Percentiles rank a stretch among this genome's conserved stretches.
Conservation (phyloP, 805 yeast genomes). For the Isabelozyma rhagii region DNA sequence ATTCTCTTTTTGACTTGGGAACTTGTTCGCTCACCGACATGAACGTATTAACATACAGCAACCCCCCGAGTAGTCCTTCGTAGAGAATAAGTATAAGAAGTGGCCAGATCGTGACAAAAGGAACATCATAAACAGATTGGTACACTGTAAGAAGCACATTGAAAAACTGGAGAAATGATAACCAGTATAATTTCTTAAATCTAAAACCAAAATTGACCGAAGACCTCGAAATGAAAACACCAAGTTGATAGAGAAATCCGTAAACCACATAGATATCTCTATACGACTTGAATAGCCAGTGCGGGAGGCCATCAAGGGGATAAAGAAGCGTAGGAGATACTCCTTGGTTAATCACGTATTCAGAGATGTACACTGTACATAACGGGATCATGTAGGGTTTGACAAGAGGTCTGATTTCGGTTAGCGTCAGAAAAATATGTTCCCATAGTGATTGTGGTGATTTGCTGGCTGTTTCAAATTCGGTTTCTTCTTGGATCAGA, state of each 20-base stretch:
- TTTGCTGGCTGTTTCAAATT: neutral
- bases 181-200: constrained; percentile 53
- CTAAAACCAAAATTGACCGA: constrained; percentile 65
- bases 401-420: constrained; percentile 41
- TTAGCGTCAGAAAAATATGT: constrained; percentile 17
- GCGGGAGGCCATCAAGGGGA: constrained; percentile 65
- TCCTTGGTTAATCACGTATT: constrained; percentile 89
- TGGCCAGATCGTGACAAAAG: constrained; percentile 58
- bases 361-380: constrained; percentile 77
- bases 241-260: constrained; percentile 85
- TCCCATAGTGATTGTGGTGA: neutral
- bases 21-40: constrained; percentile 63
- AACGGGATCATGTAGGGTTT: constrained; percentile 81
- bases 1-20: constrained; percentile 37
- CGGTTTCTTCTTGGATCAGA: neutral
- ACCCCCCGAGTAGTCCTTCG: constrained; percentile 90
- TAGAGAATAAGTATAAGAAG: constrained; percentile 67
- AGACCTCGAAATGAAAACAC: constrained; percentile 89
- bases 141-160: constrained; percentile 57
- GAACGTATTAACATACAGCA: constrained; percentile 86
- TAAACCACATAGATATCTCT: constrained; percentile 90
- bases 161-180: constrained; percentile 63
- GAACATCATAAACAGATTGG: constrained; percentile 62
- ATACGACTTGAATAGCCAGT: constrained; percentile 52
- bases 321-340: constrained; percentile 84